Base-by-base conservation (phyloP, 129 eudicot genomes). In the Tagetes patula region DNA sequence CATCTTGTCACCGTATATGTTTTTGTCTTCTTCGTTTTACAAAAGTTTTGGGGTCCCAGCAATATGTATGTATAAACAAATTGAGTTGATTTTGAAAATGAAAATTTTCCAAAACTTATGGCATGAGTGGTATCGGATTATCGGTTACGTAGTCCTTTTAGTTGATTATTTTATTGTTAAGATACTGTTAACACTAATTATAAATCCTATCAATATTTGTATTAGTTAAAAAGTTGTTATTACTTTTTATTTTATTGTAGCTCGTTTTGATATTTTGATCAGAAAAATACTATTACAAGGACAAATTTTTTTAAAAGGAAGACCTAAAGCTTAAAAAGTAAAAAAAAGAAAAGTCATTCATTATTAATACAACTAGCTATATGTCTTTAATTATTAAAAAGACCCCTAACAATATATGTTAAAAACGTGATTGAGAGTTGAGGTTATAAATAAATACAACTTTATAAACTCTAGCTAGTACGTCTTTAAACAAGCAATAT, bases 21-120 rank as follows among this genome's bases (percentile, higher is more conserved):
- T 1, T 38, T 12, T 63, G 47, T 63, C 32, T 4, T n/a, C 67
- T 4, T 63, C 8, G 31, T 63, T 63, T 63, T 63, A 38, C 38
- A 36, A 27, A 63, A 37, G 68, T 37, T 62, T 2, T 9, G 68
- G 68, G 68, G 68, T 63, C 68, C 68, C 68, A 20, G 27, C 27
- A 38, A 4, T 31, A 63, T 37, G 46, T 39, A 63, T 38, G 13
- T n/a, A 37, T 20, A 20, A 20, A 20, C 27, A 7, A 37, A 13
- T 63, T 37, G 65, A 59, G 38, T 59, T 59, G 40, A n/a, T 4
- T 6, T 12, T 38, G 46, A 63, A 59, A 59, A 12, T 63, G 30
- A 39, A 62, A 31, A 63, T 6, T 63, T 39, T 30, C 31, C 47
- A 39, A 36, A 56, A 63, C 12, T 61, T 63, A 38, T 63, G 68